Conservation (phyloP, 371 early-diverging fungal species). For the Rhizopus microsporus region DNA sequence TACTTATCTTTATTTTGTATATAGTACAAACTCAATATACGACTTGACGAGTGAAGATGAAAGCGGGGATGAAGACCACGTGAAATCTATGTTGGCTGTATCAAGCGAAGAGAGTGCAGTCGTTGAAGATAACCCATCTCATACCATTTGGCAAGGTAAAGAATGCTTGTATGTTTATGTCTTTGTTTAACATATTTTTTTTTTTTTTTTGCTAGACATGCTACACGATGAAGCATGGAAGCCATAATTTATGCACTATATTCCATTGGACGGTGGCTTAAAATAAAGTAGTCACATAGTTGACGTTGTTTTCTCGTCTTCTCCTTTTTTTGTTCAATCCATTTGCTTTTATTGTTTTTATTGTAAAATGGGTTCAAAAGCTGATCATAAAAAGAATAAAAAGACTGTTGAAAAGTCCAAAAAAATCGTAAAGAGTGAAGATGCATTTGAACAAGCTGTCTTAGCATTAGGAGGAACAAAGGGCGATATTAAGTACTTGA, state of each 20-base stretch:
- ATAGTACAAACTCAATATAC: neutral
- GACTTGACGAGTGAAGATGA: slow-evolving; percentile 16
- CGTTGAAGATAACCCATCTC: slow-evolving; percentile 18
- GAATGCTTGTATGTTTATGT: neutral
- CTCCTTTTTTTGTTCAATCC: slow-evolving; percentile 1
- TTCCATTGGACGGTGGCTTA: slow-evolving; percentile 1
- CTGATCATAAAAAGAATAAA: slow-evolving; percentile 9
- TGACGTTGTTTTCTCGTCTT: slow-evolving; percentile 2
- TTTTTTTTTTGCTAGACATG: slow-evolving; percentile 19
- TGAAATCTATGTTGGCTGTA: neutral
- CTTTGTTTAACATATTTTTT: neutral
- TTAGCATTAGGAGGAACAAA: slow-evolving; percentile 44
- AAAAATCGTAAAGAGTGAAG: slow-evolving; percentile 3
- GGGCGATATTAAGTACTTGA: slow-evolving; percentile 39
- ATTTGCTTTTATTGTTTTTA: neutral
- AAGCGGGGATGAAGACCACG: slow-evolving; percentile 3
- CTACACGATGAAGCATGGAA: slow-evolving; percentile 11
- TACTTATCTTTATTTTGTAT: no score
- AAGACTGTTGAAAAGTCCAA: slow-evolving; percentile 6
- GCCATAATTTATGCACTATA: neutral
- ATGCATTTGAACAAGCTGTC: slow-evolving; percentile 31
- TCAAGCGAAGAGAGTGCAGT: slow-evolving; percentile 5
- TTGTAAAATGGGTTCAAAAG: slow-evolving; percentile 5
- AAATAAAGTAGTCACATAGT: slow-evolving; percentile 4
- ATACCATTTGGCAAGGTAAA: slow-evolving; percentile 28